Base-by-base conservation (phyloP, 805 yeast species). In the Tetrapisispora fleetii region DNA sequence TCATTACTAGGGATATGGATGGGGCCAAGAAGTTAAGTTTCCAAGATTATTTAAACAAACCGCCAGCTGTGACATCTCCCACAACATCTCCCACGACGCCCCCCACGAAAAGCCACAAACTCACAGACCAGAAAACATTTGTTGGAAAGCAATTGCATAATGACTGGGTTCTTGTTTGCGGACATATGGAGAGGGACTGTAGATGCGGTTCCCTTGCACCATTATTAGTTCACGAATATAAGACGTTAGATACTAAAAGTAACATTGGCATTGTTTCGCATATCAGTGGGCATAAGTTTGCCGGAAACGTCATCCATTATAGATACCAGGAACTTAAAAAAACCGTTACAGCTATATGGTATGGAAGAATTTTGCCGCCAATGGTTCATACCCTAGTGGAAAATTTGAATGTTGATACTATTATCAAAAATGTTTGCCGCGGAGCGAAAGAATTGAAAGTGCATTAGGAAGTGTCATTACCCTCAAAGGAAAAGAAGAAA, bases 261-360 rank as follows among this genome's bases (percentile, higher is more conserved):
- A 63, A 65, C 35, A 69, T 81, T 33, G 89, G 87, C 0, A 58
- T 76, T 7, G 70, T 83, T 0, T 81, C 90, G 13, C 96, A 87
- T 62, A 71, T 87, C 38, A 95, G 95, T 1, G 96, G 96, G 0
- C 96, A 87, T 61, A 85, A 64, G 2, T 87, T 78, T 64, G 95
- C 96, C 1, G 95, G 95, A 0, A 87, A 87, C 58, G 78, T 87
- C 14, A 67, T 85, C 2, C 74, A 76, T 45, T 79, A 80, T 52
- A 70, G 46, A 2, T 45, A 39, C 10, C 19, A 43, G 2, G 22
- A 40, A 5, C n/a, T 4, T 6, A 42, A 49, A 4, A 30, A 24
- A 16, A 37, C 43, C 11, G 46, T 55, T 9, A 70, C 70, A 42
- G 62, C 71, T 16, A 63, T 81, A 2, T 86, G 95, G 95, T 86